Base-by-base conservation (phyloP, 495 filamentous ascomycete species). In the Tuber microsphaerosporum region DNA sequence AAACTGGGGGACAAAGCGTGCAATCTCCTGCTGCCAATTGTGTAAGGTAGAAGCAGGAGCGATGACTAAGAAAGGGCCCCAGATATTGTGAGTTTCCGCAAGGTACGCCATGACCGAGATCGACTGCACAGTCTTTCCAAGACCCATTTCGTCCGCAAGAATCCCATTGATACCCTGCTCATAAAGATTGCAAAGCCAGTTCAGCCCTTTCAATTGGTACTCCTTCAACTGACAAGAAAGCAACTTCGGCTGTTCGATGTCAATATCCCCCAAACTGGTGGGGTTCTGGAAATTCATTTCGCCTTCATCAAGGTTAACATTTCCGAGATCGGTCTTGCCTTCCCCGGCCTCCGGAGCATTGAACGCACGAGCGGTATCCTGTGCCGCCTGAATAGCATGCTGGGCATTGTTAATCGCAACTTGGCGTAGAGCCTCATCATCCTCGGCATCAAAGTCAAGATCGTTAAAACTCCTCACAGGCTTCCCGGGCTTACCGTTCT, bases 231-330 rank as follows among this genome's bases (percentile, higher is more conserved):
- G 91, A 74, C 93, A 93, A 78, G 91, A 93, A 81, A 99, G 89
- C 86, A 99, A 91, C 84, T 93, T 94, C 14, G 95, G 95, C 83
- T 99, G 95, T 73, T 93, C 90, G 76, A 99, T 92, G 81, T 97
- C 92, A 79, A 97, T 93, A 81, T 93, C 93, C 76, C 93, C 94
- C 84, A 99, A 88, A 81, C 94, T 93, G 6, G 94, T 93, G 7
- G 95, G 95, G 83, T 99, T 98, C 85, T 99, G 95, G 89, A 99
- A 99, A 85, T 98, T 98, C 92, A 99, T 92, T 84, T 99, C 95
- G 73, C 93, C 94, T 75, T 91, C 91, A 76, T 92, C 91, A 80
- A 91, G 85, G 71, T 89, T 86, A 70, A 84, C 84, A 72, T 85
- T 86, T 43, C 88, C 84, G 26, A 74, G 71, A 39, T 78, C 74